A percentile compares a stretch with the other conserved stretches of the same genome.
Evolutionary conservation across 495 filamentous ascomycete genomes (phyloP).

Genomic region (Xylaria flabelliformis): DNA sequence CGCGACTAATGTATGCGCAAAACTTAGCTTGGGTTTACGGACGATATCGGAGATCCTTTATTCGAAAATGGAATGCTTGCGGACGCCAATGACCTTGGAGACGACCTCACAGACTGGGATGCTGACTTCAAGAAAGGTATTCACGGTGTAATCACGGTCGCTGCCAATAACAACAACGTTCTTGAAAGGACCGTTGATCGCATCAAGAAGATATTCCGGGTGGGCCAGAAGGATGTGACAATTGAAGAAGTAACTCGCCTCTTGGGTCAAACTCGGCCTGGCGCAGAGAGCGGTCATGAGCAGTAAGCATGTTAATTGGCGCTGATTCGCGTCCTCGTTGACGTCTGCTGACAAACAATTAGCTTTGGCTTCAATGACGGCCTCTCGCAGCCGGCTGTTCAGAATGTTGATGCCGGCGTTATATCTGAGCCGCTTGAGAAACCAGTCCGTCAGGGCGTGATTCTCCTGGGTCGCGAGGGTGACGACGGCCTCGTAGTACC

Average conservation of each 20-base stretch:
- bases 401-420: constrained; percentile 30
- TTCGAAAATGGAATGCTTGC: constrained; percentile 39
- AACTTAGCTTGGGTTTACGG: constrained; percentile 39
- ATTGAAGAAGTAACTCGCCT: constrained; percentile 39
- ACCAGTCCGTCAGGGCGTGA: constrained; percentile 37
- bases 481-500: constrained; percentile 25
- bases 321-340: constrained; percentile 16
- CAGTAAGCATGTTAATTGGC: constrained; percentile 37
- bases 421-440: constrained; percentile 32
- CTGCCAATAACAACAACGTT: constrained; percentile 35
- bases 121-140: constrained; percentile 44
- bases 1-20: not conserved
- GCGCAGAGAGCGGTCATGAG: constrained; percentile 44
- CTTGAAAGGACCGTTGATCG: constrained; percentile 30
- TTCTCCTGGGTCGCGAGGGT: constrained; percentile 41
- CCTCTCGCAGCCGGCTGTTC: constrained; percentile 42
- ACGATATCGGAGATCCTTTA: constrained; percentile 29
- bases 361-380: constrained; percentile 48
- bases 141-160: constrained; percentile 41
- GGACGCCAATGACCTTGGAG: constrained; percentile 35
- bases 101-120: constrained; percentile 33
- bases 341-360: constrained; percentile 4
- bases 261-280: constrained; percentile 41
- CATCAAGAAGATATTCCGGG: constrained; percentile 36
- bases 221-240: constrained; percentile 15